Conservation (phyloP, 2,329 filamentous ascomycete genomes). For the Orbilia javanica region DNA sequence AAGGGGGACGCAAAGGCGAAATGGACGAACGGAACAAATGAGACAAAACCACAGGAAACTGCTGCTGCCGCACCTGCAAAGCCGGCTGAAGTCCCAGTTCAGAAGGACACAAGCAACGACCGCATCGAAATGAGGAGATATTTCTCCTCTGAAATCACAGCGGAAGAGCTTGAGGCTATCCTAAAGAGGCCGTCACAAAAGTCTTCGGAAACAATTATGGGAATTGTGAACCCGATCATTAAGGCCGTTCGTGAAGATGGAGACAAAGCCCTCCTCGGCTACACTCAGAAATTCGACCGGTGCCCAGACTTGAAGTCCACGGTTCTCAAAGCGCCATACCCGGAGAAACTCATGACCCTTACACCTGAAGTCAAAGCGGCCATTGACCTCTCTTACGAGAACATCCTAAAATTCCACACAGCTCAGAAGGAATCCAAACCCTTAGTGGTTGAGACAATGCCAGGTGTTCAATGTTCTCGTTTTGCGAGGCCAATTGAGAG, state of each 20-base stretch:
- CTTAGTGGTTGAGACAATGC: constrained; percentile 94
- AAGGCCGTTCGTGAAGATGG: constrained; percentile 85
- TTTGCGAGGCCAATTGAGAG: constrained; percentile 93
- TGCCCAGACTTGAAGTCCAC: constrained; percentile 90
- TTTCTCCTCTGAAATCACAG: constrained; percentile 75
- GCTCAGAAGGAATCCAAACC: constrained; percentile 88
- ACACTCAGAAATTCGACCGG: constrained; percentile 98
- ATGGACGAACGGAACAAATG: constrained; percentile 78
- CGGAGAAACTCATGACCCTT: constrained; percentile 85
- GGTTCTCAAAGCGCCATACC: constrained; percentile 90
- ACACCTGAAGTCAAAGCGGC: constrained; percentile 85
- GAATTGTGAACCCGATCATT: constrained; percentile 91
- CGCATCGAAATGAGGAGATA: constrained; percentile 86
- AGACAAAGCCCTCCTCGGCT: constrained; percentile 88
- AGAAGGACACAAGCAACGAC: constrained; percentile 29
- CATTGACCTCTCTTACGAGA: constrained; percentile 94
- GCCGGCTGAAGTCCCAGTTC: constrained; percentile 19
- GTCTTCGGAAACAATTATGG: constrained; percentile 92
- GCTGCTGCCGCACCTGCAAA: constrained; percentile 44
- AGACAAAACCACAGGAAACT: constrained; percentile 67
- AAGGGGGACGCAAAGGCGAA: constrained; percentile 94
- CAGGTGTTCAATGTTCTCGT: constrained; percentile 91
- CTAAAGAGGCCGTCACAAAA: constrained; percentile 92
- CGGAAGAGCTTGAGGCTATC: constrained; percentile 76
- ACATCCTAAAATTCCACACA: constrained; percentile 92